phyloP scores from a whole-genome alignment of 352 stramenopile genomes.

The Pythium insidiosum region DNA sequence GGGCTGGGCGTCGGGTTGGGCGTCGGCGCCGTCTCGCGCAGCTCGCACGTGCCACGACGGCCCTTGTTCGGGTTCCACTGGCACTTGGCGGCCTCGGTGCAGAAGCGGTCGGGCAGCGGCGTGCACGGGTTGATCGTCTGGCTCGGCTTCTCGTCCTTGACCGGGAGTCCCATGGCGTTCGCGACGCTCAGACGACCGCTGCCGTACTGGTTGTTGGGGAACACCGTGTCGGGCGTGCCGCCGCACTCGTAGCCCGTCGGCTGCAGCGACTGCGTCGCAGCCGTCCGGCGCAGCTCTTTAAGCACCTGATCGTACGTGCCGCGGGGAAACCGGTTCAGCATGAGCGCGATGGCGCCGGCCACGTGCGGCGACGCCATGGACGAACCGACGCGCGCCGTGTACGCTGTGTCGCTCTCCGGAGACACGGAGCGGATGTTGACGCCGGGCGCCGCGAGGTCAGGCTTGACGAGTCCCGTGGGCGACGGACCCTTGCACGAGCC shows the following conservation, averaged over 20 bases:
- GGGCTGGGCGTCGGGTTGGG: too few relatives aligned
- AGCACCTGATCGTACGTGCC: slow-evolving; percentile 13
- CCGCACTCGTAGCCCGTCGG: slow-evolving; percentile 8
- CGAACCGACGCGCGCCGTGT: slow-evolving; percentile 17
- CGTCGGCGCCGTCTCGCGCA: too few relatives aligned
- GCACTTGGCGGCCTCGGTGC: too few relatives aligned
- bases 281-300: slow-evolving; percentile 15
- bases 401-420: slow-evolving; percentile 6
- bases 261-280: slow-evolving; percentile 4
- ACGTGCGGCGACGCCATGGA: slow-evolving; percentile 32
- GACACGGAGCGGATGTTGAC: slow-evolving; percentile 15
- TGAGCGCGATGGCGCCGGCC: slow-evolving; percentile 23
- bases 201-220: slow-evolving; percentile 53
- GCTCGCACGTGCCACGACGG: too few relatives aligned
- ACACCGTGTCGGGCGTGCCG: slow-evolving; percentile 9
- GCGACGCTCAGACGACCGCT: slow-evolving; percentile 35
- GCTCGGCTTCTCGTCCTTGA: too few relatives aligned
- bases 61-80: too few relatives aligned
- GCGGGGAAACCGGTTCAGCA: slow-evolving; percentile 28
- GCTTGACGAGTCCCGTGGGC: slow-evolving; percentile 29
- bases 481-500: slow-evolving; percentile 28
- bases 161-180: too few relatives aligned
- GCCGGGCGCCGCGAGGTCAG: slow-evolving; percentile 29
- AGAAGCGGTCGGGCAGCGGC: too few relatives aligned
- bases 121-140: too few relatives aligned